phyloP scores from a whole-genome alignment of 495 filamentous ascomycete species.

The Penicillium nucicola region DNA sequence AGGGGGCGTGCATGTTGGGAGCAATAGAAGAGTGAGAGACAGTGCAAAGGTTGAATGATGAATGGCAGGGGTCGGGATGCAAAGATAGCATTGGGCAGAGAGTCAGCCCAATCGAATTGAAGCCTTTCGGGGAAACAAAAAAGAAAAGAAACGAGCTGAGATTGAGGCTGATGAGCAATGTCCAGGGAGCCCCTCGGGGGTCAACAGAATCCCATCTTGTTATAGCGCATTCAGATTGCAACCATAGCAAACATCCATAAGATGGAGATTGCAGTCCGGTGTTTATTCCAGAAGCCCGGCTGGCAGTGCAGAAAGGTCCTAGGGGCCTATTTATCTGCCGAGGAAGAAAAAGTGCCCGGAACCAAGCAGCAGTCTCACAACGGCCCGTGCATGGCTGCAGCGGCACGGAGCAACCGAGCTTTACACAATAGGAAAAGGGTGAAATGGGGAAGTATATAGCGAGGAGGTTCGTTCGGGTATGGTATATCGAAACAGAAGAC shows the following conservation, averaged over 20 bases:
- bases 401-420: constrained; percentile 5
- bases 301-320: constrained; percentile 4
- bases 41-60: not conserved
- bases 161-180: not conserved
- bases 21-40: not conserved
- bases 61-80: not conserved
- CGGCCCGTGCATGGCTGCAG: constrained; percentile 9
- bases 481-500: not conserved
- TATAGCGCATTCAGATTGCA: not conserved
- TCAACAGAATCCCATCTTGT: not conserved
- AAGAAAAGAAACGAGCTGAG: not conserved
- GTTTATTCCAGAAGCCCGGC: not conserved
- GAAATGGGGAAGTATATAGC: not conserved
- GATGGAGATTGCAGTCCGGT: not conserved
- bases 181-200: not conserved
- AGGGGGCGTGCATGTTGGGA: constrained; percentile 12
- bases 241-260: not conserved
- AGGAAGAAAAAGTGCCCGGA: constrained; percentile 4
- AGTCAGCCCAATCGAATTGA: not conserved
- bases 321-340: constrained; percentile 3
- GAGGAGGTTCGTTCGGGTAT: not conserved
- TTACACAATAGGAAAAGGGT: not conserved
- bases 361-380: constrained; percentile 24
- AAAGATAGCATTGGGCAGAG: not conserved
- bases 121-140: not conserved